Evolutionary conservation across 176 grass and related monocot species (phyloP).

Genomic region (Rhynchospora breviuscula): DNA sequence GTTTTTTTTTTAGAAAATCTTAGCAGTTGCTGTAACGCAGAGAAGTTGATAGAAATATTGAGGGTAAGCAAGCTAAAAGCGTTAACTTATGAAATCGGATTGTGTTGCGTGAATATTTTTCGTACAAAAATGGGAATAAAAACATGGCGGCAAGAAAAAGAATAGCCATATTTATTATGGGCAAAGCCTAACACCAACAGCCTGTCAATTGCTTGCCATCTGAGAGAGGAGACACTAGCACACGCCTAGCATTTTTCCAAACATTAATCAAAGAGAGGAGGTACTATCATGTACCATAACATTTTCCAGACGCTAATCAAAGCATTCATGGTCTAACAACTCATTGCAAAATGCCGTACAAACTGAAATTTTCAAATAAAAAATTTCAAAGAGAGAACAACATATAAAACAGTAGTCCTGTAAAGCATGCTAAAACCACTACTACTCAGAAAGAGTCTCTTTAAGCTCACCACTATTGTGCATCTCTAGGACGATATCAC

Average conservation of each 20-base stretch:
- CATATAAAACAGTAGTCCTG: not conserved
- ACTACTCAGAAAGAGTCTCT: conserved; percentile 53
- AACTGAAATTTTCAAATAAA: conserved; percentile 10
- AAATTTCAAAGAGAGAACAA: not conserved
- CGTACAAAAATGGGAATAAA: not conserved
- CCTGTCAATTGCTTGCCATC: not conserved
- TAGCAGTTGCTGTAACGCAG: no score
- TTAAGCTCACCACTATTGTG: conserved; percentile 64
- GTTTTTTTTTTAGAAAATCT: no score
- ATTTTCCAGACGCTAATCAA: not conserved
- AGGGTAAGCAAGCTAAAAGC: no score
- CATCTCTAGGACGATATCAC: conserved; percentile 87
- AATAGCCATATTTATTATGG: not conserved
- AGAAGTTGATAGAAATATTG: not conserved
- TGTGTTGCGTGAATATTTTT: not conserved
- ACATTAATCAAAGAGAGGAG: no score
- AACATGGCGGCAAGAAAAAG: not conserved
- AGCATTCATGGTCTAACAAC: conserved; percentile 18
- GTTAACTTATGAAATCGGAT: no score
- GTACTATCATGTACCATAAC: not conserved
- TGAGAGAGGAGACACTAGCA: not conserved
- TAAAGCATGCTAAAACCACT: not conserved
- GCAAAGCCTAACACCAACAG: not conserved
- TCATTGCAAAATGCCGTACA: not conserved
- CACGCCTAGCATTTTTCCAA: no score